Evolutionary conservation across 148 eudicot species (phyloP).

Genomic region (Agrostemma githago): DNA sequence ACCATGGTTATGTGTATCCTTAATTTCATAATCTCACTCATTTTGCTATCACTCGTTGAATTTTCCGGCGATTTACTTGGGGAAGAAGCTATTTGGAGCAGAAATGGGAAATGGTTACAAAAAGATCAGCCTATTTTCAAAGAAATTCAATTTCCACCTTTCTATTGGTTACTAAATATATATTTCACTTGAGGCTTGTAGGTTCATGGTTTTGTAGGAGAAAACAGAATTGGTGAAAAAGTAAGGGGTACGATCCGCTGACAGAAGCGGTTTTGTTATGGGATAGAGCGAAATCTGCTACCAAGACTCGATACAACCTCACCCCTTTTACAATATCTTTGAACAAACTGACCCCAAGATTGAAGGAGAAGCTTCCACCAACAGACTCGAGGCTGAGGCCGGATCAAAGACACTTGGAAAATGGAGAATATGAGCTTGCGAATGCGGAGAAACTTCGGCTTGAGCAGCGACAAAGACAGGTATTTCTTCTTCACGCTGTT

Average conservation of each 20-base stretch:
- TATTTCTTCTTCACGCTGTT: conserved; percentile 16
- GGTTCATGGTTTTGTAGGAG: conserved; percentile 97
- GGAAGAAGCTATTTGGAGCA: too few relatives aligned
- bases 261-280: conserved; percentile 84
- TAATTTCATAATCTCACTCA: too few relatives aligned
- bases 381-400: conserved; percentile 93
- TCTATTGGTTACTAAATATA: neutral
- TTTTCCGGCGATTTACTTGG: too few relatives aligned
- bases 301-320: conserved; percentile 84
- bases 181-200: conserved; percentile 22
- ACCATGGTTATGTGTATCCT: too few relatives aligned
- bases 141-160: too few relatives aligned
- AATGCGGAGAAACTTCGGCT: conserved; percentile 90
- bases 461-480: conserved; percentile 93
- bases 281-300: conserved; percentile 77
- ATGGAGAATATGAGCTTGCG: conserved; percentile 89
- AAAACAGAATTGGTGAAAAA: conserved; percentile 87
- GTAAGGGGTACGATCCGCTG: conserved; percentile 99
- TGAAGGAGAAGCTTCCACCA: too few relatives aligned
- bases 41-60: too few relatives aligned
- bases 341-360: conserved; percentile 76
- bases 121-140: too few relatives aligned
- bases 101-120: too few relatives aligned
- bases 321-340: conserved; percentile 89
- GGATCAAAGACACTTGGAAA: conserved; percentile 91